Percentiles rank a stretch among this genome's conserved stretches.
phyloP scores from a whole-genome alignment of 768 basidiomycete genomes.

The Rhodotorula toruloides region DNA sequence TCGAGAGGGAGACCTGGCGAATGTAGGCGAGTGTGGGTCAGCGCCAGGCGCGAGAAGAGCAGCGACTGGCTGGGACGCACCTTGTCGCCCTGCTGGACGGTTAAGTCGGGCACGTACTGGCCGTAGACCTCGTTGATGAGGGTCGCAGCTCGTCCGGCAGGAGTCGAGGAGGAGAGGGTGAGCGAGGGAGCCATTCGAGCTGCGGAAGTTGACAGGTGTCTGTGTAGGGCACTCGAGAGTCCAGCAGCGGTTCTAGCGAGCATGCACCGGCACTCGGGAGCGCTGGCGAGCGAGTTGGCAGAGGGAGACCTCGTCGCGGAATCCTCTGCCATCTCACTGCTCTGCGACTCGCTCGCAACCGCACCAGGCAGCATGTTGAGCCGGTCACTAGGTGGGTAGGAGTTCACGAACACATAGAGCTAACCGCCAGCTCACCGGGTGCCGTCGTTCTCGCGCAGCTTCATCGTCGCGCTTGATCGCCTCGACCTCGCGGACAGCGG shows the following conservation, averaged over 20 bases:
- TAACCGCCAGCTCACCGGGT: too few relatives aligned
- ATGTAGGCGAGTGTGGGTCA: neutral
- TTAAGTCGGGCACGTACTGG: conserved; percentile 25
- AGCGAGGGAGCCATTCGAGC: neutral
- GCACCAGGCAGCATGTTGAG: neutral
- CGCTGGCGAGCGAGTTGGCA: too few relatives aligned
- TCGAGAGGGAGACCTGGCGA: conserved; percentile 13
- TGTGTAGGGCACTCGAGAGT: neutral
- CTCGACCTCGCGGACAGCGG: neutral
- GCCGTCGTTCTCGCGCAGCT: neutral
- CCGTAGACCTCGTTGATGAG: conserved; percentile 35
- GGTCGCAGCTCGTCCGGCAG: conserved; percentile 13
- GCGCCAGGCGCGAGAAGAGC: neutral
- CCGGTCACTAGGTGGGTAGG: neutral
- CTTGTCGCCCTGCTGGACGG: conserved; percentile 18
- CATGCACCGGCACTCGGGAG: neutral
- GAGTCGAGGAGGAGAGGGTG: conserved; percentile 11
- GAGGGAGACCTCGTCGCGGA: neutral
- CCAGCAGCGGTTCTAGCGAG: too few relatives aligned
- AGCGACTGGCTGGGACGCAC: conserved; percentile 8
- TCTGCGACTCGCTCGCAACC: neutral
- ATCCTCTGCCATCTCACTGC: neutral
- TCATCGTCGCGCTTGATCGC: conserved; percentile 12
- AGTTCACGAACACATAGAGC: fast-evolving
- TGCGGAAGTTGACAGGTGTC: neutral